Conservation (phyloP, 176 grass and related monocot species). For the Oryza punctata region DNA sequence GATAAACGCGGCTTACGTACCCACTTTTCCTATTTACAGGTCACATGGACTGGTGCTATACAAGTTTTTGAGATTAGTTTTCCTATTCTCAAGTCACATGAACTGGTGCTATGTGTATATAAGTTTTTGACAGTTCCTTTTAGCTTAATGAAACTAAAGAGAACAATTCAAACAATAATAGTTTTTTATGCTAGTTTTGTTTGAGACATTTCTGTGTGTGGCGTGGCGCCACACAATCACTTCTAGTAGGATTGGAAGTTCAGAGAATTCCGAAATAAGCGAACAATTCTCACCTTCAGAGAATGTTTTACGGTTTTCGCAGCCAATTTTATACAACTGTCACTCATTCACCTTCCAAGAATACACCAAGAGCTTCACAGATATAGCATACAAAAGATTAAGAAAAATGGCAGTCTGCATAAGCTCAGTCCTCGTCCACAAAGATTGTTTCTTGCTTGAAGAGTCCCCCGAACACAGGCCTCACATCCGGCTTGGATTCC, state of each 20-base stretch:
- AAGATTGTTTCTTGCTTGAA: conserved; percentile 96
- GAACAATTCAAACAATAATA: too few relatives aligned
- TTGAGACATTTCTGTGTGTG: too few relatives aligned
- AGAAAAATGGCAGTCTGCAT: background rate
- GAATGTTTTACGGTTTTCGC: background rate
- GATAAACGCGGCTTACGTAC: too few relatives aligned
- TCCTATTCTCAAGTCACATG: too few relatives aligned
- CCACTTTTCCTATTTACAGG: too few relatives aligned
- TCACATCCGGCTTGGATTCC: conserved; percentile 60
- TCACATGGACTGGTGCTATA: too few relatives aligned
- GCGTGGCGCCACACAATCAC: too few relatives aligned
- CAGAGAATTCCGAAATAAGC: background rate
- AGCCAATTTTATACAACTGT: conserved; percentile 25
- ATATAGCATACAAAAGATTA: conserved; percentile 7
- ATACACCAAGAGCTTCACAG: conserved; percentile 22
- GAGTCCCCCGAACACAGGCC: conserved; percentile 82
- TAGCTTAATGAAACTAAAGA: too few relatives aligned
- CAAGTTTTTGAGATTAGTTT: too few relatives aligned
- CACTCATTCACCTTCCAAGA: conserved; percentile 30
- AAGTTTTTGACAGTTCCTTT: too few relatives aligned
- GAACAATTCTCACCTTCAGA: conserved; percentile 6
- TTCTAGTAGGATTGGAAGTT: background rate
- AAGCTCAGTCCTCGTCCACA: conserved; percentile 71
- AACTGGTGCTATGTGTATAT: too few relatives aligned
- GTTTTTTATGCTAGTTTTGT: too few relatives aligned